Base-by-base conservation (phyloP, 306 rosid species). In the Fragaria iinumae region DNA sequence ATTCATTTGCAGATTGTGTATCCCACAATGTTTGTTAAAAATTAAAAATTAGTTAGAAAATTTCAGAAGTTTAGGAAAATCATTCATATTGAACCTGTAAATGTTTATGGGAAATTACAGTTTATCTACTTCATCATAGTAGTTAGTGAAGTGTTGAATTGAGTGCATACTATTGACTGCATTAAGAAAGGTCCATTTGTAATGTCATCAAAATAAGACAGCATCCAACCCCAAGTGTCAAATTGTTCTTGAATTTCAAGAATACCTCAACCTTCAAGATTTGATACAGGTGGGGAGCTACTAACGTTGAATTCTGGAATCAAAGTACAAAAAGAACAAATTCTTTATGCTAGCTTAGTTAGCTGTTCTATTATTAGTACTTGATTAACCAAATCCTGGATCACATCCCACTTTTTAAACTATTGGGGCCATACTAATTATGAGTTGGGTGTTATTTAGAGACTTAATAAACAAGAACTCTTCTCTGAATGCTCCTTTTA, bases 321-420 rank as follows among this genome's bases (percentile, higher is more conserved):
- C 76, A 55, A 80, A 70, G 69, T 39, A 77, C 77, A 47, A 17
- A 75, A 50, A 27, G 16, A 17, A 69, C 64, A 77, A 76, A 55
- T 39, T 77, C 77, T 66, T 41, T 21, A 25, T 21, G 80, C 27
- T 17, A 18, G 69, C 18, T 72, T 14, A 53, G 0, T 8, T 11
- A 62, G 67, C 11, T 57, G 76, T 71, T 81, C 16, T 72, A 77
- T 87, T 23, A 69, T 67, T 56, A 41, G 47, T 66, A 47, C 20
- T 55, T 44, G 80, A 79, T 80, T 62, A 73, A 72, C 45, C 39
- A 65, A 74, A 77, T 18, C 72, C 25, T 60, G 68, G 80, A 85
- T 79, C 82, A 82, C 76, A 80, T 80, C 69, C 13, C 47, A 70
- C 3, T 59, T 72, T 52, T 45, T 43, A 72, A 81, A 59, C 34